Conservation (phyloP, 441 rosid genomes). For the Biscutella laevigata region DNA sequence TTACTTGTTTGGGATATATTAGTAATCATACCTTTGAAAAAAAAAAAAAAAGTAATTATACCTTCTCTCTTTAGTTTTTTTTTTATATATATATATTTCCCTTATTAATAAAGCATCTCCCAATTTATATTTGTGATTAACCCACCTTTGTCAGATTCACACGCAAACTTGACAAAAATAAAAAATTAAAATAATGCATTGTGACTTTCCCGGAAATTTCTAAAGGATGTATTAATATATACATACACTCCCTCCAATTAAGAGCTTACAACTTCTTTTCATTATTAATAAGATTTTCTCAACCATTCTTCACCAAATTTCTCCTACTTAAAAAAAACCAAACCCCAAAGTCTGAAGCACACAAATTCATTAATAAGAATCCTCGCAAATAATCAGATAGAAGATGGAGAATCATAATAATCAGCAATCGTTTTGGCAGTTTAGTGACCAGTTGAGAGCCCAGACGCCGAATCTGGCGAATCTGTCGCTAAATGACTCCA, state of each 20-base stretch:
- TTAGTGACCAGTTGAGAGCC: slow-evolving; percentile 76
- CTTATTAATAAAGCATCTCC: neutral
- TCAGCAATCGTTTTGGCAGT: slow-evolving; percentile 78
- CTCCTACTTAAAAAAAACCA: neutral
- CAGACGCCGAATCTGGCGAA: slow-evolving; percentile 54
- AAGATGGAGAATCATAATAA: slow-evolving; percentile 60
- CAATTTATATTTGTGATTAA: too few species aligned
- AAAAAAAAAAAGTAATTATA: too few species aligned
- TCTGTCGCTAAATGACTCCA: slow-evolving; percentile 71
- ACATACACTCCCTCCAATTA: slow-evolving; percentile 13
- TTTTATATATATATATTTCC: too few species aligned
- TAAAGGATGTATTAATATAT: too few species aligned
- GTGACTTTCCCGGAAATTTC: slow-evolving; percentile 46
- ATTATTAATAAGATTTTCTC: slow-evolving; percentile 14
- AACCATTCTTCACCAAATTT: neutral
- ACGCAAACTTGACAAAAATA: slow-evolving; percentile 18
- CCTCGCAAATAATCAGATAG: neutral
- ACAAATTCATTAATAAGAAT: neutral
- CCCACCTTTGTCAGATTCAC: slow-evolving; percentile 47
- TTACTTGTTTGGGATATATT: too few species aligned
- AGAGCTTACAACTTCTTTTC: slow-evolving; percentile 17
- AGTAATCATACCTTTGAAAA: too few species aligned
- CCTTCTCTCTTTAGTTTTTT: neutral
- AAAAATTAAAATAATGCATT: neutral
- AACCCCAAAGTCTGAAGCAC: neutral